phyloP scores from a whole-genome alignment of 345 rosid genomes.

The Salix viminalis region DNA sequence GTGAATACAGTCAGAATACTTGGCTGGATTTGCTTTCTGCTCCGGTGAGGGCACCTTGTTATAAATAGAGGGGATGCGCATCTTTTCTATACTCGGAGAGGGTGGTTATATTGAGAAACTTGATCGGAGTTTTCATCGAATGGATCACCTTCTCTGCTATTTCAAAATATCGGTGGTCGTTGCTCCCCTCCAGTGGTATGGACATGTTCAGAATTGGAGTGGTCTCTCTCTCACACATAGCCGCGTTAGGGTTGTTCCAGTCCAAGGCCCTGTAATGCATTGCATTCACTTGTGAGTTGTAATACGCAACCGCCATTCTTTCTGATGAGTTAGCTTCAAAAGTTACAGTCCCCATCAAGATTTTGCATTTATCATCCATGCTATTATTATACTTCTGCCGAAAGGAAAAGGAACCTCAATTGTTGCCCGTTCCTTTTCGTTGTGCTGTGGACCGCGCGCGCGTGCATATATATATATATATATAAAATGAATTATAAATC shows the following conservation, averaged over 20 bases:
- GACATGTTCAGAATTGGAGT: conserved; percentile 8
- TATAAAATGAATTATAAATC: no score
- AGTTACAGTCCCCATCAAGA: no score
- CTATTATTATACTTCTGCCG: no score
- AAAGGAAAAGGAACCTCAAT: no score
- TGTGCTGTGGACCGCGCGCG: no score
- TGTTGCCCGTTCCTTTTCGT: no score
- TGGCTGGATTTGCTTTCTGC: conserved; percentile 19
- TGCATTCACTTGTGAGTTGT: neutral
- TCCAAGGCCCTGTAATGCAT: conserved; percentile 12
- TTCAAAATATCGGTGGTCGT: conserved; percentile 7
- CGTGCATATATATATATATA: no score
- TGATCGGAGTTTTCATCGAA: conserved; percentile 9
- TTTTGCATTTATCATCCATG: no score
- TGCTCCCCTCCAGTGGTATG: conserved; percentile 15
- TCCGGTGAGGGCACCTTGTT: conserved; percentile 17
- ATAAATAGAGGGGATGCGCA: conserved; percentile 23
- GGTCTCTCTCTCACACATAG: conserved; percentile 22
- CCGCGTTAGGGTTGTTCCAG: conserved; percentile 20
- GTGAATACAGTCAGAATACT: conserved; percentile 26
- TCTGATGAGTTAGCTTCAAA: neutral
- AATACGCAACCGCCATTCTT: neutral
- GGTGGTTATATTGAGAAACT: conserved; percentile 15
- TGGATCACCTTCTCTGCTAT: conserved; percentile 1
- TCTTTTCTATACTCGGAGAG: conserved; percentile 30